Percentiles rank a stretch among this genome's conserved stretches.
These are phyloP conservation scores for Trichoderma asperellum DNA, from an alignment of 2,329 filamentous ascomycete genomes.

Conservation along the genomic window DNA sequence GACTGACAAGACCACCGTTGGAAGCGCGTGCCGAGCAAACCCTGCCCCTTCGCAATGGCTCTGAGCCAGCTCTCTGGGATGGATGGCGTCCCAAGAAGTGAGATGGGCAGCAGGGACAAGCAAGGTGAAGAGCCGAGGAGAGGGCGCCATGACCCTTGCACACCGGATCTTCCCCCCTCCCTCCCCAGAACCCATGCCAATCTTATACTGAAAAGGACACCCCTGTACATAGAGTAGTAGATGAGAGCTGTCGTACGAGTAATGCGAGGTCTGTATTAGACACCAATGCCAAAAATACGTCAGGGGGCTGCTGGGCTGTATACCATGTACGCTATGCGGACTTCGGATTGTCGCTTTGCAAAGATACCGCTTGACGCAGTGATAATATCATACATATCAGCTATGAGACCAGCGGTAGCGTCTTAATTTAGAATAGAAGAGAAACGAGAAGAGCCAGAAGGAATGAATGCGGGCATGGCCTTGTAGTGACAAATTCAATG, in stretches of 20 bases:
- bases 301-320: background rate
- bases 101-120: background rate
- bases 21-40: background rate
- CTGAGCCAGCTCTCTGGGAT: constrained; percentile 6
- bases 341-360: background rate
- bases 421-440: background rate
- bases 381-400: background rate
- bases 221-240: background rate
- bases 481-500: background rate
- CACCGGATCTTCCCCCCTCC: constrained; percentile 6
- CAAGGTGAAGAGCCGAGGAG: background rate
- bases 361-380: background rate
- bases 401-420: background rate
- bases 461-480: background rate
- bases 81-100: background rate
- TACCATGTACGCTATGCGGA: background rate
- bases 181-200: background rate
- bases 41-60: background rate
- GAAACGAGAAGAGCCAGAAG: background rate
- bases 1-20: too few relatives aligned
- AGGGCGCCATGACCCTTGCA: constrained; percentile 3
- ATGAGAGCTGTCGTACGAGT: background rate
- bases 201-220: background rate
- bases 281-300: background rate
- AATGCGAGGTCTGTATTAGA: background rate